These are phyloP conservation scores for Calcarisporium arbuscula DNA, from an alignment of 2,329 filamentous ascomycete species.

Conservation along the genomic window DNA sequence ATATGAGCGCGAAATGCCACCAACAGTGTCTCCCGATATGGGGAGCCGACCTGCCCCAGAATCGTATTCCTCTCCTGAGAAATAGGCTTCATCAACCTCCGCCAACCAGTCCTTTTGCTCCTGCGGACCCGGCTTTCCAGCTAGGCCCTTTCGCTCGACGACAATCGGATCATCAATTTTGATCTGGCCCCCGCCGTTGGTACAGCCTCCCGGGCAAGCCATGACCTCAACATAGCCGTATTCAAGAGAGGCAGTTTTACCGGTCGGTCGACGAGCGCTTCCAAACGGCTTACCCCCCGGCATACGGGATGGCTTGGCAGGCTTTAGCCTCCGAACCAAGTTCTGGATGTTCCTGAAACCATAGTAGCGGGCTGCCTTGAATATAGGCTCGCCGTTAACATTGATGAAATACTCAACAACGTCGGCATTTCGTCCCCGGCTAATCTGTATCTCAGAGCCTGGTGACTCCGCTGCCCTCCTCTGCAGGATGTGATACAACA, in stretches of 20 bases:
- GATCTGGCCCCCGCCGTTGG: constrained; percentile 93
- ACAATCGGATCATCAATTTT: constrained; percentile 75
- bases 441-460: constrained; percentile 63
- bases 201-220: constrained; percentile 98
- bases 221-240: constrained; percentile 97
- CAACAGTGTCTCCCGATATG: constrained; percentile 37
- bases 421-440: constrained; percentile 80
- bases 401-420: constrained; percentile 79
- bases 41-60: constrained; percentile 15
- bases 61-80: constrained; percentile 58
- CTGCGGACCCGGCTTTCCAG: constrained; percentile 58
- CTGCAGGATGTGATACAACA: constrained; percentile 77
- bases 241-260: constrained; percentile 49
- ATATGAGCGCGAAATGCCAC: constrained; percentile 59
- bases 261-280: constrained; percentile 46
- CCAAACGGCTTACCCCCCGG: constrained; percentile 64
- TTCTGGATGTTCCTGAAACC: constrained; percentile 99
- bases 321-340: constrained; percentile 85
- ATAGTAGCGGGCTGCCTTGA: constrained; percentile 87
- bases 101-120: constrained; percentile 84
- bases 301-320: constrained; percentile 69
- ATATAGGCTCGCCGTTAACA: constrained; percentile 49
- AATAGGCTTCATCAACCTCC: constrained; percentile 84
- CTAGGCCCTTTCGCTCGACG: constrained; percentile 39
- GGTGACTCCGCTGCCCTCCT: constrained; percentile 65